phyloP scores from a whole-genome alignment of 441 rosid species.

The Jatropha podagrica region DNA sequence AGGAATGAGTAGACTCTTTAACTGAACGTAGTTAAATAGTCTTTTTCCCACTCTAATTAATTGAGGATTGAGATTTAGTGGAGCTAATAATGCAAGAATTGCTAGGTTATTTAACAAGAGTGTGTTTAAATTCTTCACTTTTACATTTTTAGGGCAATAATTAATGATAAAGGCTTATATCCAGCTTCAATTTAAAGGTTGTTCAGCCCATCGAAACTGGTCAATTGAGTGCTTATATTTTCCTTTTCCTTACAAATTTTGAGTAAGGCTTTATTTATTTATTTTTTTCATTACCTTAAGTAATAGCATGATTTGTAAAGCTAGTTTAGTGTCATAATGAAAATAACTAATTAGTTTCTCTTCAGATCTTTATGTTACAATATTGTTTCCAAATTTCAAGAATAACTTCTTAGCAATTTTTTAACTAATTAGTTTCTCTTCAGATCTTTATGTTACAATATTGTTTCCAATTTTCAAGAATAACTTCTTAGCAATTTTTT shows the following conservation, averaged over 20 bases:
- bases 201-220: background rate
- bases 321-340: background rate
- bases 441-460: background rate
- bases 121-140: background rate
- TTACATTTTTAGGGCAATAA: background rate
- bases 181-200: background rate
- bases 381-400: too few relatives aligned
- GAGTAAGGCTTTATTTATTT: background rate
- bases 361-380: background rate
- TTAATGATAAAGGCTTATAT: background rate
- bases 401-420: constrained; percentile 11
- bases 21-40: background rate
- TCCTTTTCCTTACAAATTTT: background rate
- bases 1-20: background rate
- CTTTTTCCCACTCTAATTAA: background rate
- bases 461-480: too few relatives aligned
- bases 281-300: background rate
- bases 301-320: background rate
- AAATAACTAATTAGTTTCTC: background rate
- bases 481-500: constrained; percentile 17
- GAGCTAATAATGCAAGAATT: background rate
- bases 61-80: background rate
- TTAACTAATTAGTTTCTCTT: constrained; percentile 3
- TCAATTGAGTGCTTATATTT: background rate
- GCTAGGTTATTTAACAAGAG: background rate